Evolutionary conservation across 2,329 filamentous ascomycete species (phyloP).

Genomic region (Thermochaetoides dissita): DNA sequence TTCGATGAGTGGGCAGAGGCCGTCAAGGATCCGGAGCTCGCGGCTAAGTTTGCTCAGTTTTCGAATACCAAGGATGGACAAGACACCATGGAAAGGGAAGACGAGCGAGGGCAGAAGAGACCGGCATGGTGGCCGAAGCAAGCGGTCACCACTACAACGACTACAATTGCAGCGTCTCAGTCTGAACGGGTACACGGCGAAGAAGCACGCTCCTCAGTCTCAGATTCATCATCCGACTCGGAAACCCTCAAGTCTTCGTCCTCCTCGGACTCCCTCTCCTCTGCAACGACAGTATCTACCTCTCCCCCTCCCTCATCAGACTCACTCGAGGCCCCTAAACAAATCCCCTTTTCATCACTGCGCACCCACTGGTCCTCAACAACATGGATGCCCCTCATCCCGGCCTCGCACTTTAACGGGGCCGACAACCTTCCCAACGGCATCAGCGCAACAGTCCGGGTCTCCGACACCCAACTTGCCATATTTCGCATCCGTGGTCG

Average conservation of each 20-base stretch:
- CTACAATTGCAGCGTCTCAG: no score
- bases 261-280: no score
- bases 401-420: slow-evolving; percentile 52
- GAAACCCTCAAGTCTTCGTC: no score
- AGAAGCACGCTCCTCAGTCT: no score
- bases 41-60: slow-evolving; percentile 66
- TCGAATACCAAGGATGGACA: slow-evolving; percentile 63
- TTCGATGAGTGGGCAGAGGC: slow-evolving; percentile 90
- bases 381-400: slow-evolving; percentile 68
- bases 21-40: slow-evolving; percentile 52
- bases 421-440: slow-evolving; percentile 53
- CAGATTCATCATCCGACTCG: no score
- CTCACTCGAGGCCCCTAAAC: slow-evolving; percentile 32
- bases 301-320: no score
- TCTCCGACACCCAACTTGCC: slow-evolving; percentile 78
- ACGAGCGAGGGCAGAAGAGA: slow-evolving; percentile 58
- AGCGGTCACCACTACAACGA: slow-evolving; percentile 20
- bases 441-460: slow-evolving; percentile 64
- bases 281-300: no score
- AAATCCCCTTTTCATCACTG: slow-evolving; percentile 49
- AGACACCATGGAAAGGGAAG: slow-evolving; percentile 54
- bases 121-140: slow-evolving; percentile 68
- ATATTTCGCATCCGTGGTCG: slow-evolving; percentile 70
- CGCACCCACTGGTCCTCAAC: slow-evolving; percentile 48
- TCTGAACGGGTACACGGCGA: no score